phyloP scores from a whole-genome alignment of 768 basidiomycete genomes.

The Brasilioporus rufonigricans region DNA sequence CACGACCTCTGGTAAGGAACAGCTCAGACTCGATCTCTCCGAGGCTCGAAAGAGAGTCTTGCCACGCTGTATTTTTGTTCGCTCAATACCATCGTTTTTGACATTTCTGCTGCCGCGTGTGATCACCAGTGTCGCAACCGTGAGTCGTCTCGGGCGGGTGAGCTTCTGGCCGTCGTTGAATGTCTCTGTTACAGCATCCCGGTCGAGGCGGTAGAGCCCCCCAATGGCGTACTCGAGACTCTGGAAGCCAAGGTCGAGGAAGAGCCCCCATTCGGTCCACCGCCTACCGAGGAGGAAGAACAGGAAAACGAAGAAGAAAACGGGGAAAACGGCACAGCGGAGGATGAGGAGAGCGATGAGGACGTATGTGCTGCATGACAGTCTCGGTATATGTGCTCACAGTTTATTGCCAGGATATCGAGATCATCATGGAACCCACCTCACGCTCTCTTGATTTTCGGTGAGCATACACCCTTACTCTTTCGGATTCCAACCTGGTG shows the following conservation, averaged over 20 bases:
- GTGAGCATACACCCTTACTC: constrained; percentile 34
- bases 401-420: constrained; percentile 59
- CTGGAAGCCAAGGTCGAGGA: constrained; percentile 46
- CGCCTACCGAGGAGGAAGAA: constrained; percentile 21
- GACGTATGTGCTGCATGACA: constrained; percentile 36
- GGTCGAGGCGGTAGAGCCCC: constrained; percentile 41
- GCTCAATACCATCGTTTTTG: constrained; percentile 40
- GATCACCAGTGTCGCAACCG: constrained; percentile 59
- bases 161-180: constrained; percentile 20
- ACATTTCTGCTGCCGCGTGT: constrained; percentile 35
- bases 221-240: constrained; percentile 50
- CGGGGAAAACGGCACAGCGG: constrained; percentile 40
- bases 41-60: constrained; percentile 29
- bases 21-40: constrained; percentile 24
- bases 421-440: constrained; percentile 86
- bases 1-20: constrained; percentile 47
- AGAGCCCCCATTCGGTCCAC: constrained; percentile 31
- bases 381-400: constrained; percentile 4
- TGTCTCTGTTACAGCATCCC: constrained; percentile 33
- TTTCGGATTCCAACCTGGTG: not conserved
- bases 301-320: constrained; percentile 28
- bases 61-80: constrained; percentile 31
- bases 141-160: constrained; percentile 45
- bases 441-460: constrained; percentile 73
- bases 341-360: constrained; percentile 46